These are phyloP conservation scores for Gossypium mustelinum DNA, from an alignment of 345 rosid species.

Conservation along the genomic window DNA sequence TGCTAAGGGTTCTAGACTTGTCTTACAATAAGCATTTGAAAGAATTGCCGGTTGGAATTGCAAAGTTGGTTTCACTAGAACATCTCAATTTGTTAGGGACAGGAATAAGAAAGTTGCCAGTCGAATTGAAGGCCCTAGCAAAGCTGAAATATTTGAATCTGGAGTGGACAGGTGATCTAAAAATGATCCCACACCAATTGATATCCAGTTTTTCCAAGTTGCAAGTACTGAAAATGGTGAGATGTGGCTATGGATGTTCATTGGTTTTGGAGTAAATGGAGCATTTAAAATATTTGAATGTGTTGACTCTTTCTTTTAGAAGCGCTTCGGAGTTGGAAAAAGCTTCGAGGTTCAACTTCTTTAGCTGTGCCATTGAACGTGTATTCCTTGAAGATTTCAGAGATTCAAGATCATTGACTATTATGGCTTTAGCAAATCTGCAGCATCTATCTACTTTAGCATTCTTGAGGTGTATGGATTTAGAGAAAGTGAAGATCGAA, in stretches of 20 bases:
- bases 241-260: not conserved
- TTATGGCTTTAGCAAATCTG: not conserved
- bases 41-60: not conserved
- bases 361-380: not conserved
- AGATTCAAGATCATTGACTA: not conserved
- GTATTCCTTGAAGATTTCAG: not conserved
- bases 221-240: not conserved
- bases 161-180: accelerated
- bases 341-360: not conserved
- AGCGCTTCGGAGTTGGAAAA: not conserved
- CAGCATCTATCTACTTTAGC: not conserved
- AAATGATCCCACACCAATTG: not conserved
- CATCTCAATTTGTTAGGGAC: not conserved
- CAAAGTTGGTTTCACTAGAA: not conserved
- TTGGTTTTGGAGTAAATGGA: not conserved
- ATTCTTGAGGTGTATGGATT: too few relatives aligned
- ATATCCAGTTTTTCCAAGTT: not conserved
- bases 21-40: accelerated
- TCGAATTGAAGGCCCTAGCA: not conserved
- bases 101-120: not conserved
- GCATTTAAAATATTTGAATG: not conserved
- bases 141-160: not conserved
- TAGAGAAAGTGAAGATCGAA: not conserved
- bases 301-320: not conserved
- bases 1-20: not conserved